Percentiles rank a stretch among this genome's conserved stretches.
phyloP scores from a whole-genome alignment of 2,329 filamentous ascomycete species.

The Xylariaceae sp. region DNA sequence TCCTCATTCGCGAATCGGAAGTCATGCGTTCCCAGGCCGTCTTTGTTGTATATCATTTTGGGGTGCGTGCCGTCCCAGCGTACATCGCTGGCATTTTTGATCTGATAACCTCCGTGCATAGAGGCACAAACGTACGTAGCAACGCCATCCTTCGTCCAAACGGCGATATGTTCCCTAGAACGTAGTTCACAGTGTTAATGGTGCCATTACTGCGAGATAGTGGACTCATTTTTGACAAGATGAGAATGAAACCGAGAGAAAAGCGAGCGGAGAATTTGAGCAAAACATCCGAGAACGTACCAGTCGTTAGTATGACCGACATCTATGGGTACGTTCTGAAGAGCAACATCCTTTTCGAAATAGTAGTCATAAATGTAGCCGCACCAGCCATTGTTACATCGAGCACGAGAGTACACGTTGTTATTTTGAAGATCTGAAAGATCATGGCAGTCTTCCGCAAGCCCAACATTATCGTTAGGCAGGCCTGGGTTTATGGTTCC shows the following conservation, averaged over 20 bases:
- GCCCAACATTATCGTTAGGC: slow-evolving; percentile 25
- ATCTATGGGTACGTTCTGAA: slow-evolving; percentile 26
- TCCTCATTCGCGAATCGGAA: slow-evolving; percentile 28
- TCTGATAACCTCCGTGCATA: slow-evolving; percentile 28
- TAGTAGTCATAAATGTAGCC: slow-evolving; percentile 43
- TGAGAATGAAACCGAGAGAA: too few species aligned
- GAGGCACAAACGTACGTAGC: slow-evolving; percentile 27
- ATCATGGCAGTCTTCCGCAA: slow-evolving; percentile 31
- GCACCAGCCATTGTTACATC: slow-evolving; percentile 44
- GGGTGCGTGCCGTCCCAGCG: slow-evolving; percentile 29
- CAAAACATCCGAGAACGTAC: too few species aligned
- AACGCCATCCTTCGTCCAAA: slow-evolving; percentile 25
- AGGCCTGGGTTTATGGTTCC: slow-evolving; percentile 33
- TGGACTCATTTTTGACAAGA: too few species aligned
- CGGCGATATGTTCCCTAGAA: slow-evolving; percentile 29
- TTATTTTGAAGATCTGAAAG: slow-evolving; percentile 33
- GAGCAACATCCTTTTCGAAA: slow-evolving; percentile 42
- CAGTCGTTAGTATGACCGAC: slow-evolving; percentile 36
- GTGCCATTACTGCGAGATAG: too few species aligned
- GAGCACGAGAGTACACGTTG: slow-evolving; percentile 40
- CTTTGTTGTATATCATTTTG: slow-evolving; percentile 31
- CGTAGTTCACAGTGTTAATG: too few species aligned
- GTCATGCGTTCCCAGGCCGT: slow-evolving; percentile 25
- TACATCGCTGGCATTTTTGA: slow-evolving; percentile 22
- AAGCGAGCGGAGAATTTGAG: too few species aligned